Evolutionary conservation across 768 basidiomycete genomes (phyloP).

Genomic region (Lentinus brumalis): DNA sequence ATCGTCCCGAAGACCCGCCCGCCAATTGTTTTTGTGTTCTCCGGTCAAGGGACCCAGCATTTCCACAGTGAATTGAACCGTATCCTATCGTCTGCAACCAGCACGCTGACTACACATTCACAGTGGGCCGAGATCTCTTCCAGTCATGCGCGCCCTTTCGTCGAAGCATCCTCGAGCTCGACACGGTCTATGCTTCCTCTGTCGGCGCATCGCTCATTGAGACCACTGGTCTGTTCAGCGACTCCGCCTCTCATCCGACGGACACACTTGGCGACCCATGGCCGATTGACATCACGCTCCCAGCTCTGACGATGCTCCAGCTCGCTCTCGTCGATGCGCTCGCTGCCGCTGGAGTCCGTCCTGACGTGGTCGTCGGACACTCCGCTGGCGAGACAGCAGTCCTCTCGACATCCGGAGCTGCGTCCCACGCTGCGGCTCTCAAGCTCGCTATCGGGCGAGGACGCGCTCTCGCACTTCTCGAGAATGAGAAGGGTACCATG

Average conservation of each 20-base stretch:
- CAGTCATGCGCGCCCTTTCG: constrained; percentile 39
- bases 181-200: constrained; percentile 32
- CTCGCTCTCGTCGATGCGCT: constrained; percentile 48
- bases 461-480: constrained; percentile 36
- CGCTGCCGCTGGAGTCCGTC: constrained; percentile 35
- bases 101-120: background rate
- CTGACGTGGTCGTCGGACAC: constrained; percentile 45
- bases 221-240: constrained; percentile 39
- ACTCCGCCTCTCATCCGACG: constrained; percentile 1
- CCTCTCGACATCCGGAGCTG: constrained; percentile 47
- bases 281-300: constrained; percentile 42
- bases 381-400: constrained; percentile 51
- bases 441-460: constrained; percentile 48
- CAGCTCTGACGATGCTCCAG: constrained; percentile 46
- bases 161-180: constrained; percentile 39
- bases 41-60: constrained; percentile 44
- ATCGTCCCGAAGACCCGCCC: constrained; percentile 29
- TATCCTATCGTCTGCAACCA: background rate
- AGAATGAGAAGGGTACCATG: constrained; percentile 43
- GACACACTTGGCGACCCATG: constrained; percentile 23
- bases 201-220: constrained; percentile 40
- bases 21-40: constrained; percentile 41
- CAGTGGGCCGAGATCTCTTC: constrained; percentile 43
- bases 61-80: constrained; percentile 33
- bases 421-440: constrained; percentile 41